These are phyloP conservation scores for Phaffia rhodozyma DNA, from an alignment of 1,284 basidiomycete species.

Conservation along the genomic window DNA sequence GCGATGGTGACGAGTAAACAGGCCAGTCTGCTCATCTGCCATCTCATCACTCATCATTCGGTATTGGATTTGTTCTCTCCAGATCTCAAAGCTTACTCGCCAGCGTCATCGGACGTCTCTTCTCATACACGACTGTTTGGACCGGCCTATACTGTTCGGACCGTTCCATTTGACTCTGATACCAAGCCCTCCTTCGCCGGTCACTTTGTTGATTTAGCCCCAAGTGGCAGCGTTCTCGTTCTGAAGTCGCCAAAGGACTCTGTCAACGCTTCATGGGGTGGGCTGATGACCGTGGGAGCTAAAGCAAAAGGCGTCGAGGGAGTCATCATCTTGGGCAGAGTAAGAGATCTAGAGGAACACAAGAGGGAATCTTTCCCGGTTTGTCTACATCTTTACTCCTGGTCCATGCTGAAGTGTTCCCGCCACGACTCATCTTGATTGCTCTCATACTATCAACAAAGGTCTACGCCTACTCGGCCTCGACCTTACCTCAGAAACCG, in stretches of 20 bases:
- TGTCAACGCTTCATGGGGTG: constrained; percentile 12
- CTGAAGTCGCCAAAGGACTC: neutral
- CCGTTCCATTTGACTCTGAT: neutral
- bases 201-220: constrained; percentile 14
- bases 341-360: constrained; percentile 16
- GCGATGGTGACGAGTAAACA: neutral
- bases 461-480: constrained; percentile 5
- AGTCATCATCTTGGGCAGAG: constrained; percentile 16
- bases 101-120: neutral
- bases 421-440: neutral
- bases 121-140: neutral
- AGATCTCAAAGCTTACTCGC: constrained; percentile 11
- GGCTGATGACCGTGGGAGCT: constrained; percentile 14
- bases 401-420: neutral
- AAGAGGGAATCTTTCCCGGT: constrained; percentile 11
- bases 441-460: neutral
- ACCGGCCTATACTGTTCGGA: constrained; percentile 7
- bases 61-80: neutral
- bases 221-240: constrained; percentile 13
- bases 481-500: constrained; percentile 6
- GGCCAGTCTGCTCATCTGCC: neutral
- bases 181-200: neutral
- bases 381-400: neutral
- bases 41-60: neutral
- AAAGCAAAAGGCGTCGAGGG: constrained; percentile 1